Conservation (phyloP, 2,329 filamentous ascomycete genomes). For the Helotiales sp. region DNA sequence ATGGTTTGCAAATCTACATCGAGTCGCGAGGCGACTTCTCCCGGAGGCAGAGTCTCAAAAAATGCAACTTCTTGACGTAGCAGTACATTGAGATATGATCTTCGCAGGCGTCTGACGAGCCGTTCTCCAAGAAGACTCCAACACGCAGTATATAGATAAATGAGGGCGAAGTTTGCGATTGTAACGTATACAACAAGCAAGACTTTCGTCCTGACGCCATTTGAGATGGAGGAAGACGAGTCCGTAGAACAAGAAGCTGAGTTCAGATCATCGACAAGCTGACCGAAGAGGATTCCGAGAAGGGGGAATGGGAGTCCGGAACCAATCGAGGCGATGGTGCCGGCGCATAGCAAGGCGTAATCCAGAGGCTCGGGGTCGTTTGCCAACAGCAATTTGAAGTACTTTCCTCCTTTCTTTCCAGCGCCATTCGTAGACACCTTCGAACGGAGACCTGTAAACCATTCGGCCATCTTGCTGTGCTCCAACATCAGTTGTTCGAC, state of each 20-base stretch:
- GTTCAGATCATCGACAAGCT: slow-evolving; percentile 64
- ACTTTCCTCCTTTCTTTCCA: neutral
- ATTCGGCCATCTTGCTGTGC: too few species aligned
- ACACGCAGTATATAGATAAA: slow-evolving; percentile 63
- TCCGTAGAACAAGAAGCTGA: slow-evolving; percentile 41
- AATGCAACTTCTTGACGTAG: slow-evolving; percentile 54
- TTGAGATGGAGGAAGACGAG: slow-evolving; percentile 1
- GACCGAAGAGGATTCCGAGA: slow-evolving; percentile 63
- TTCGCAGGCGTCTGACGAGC: slow-evolving; percentile 53
- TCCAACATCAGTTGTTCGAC: too few species aligned
- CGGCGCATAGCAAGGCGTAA: slow-evolving; percentile 38
- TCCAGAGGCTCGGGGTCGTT: slow-evolving; percentile 26
- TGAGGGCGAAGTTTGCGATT: slow-evolving; percentile 60
- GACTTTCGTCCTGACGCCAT: slow-evolving; percentile 45
- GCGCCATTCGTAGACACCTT: too few species aligned
- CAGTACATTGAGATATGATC: slow-evolving; percentile 50
- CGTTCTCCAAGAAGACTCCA: slow-evolving; percentile 58
- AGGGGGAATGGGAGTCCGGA: slow-evolving; percentile 63
- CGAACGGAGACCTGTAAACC: too few species aligned
- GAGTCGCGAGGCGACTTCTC: slow-evolving; percentile 49
- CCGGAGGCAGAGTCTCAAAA: slow-evolving; percentile 53
- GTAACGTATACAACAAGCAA: slow-evolving; percentile 63
- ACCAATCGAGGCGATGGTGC: slow-evolving; percentile 48
- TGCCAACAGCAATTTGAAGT: slow-evolving; percentile 20
- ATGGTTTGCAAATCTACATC: slow-evolving; percentile 57